These are phyloP conservation scores for Pseudonitzschia pungens DNA, from an alignment of 108 stramenopile species.

Conservation along the genomic window DNA sequence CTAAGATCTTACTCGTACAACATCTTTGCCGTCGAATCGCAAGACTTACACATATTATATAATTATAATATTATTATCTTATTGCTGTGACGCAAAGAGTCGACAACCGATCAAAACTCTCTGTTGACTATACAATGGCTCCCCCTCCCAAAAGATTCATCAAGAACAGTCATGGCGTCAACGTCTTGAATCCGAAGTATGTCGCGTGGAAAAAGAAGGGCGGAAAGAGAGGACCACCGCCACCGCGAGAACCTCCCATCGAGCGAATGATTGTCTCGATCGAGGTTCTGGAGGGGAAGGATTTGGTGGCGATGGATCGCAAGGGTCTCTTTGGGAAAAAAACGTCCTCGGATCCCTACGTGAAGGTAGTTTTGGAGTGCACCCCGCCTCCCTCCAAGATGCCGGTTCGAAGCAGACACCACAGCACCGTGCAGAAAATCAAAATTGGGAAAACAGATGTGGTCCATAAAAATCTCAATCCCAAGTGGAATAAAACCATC, in stretches of 20 bases:
- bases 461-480: slow-evolving; percentile 6
- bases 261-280: neutral
- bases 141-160: neutral
- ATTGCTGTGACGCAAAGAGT: too few relatives aligned
- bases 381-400: neutral
- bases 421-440: neutral
- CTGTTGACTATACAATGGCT: neutral
- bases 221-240: neutral
- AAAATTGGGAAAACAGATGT: neutral
- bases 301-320: slow-evolving; percentile 41
- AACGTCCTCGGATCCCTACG: slow-evolving; percentile 46
- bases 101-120: too few relatives aligned
- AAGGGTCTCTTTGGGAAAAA: slow-evolving; percentile 38
- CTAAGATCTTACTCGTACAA: too few relatives aligned
- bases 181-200: slow-evolving; percentile 10
- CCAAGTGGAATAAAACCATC: neutral
- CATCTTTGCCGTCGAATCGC: too few relatives aligned
- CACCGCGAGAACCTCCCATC: neutral
- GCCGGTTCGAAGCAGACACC: neutral
- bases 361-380: slow-evolving; percentile 10
- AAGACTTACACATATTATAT: too few relatives aligned
- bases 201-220: slow-evolving; percentile 13
- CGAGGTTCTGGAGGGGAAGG: slow-evolving; percentile 14
- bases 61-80: too few relatives aligned
- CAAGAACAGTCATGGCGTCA: slow-evolving; percentile 4